Evolutionary conservation across 2,329 filamentous ascomycete genomes (phyloP), one percentile per base, ranked within the genome.

Genomic region (Colletotrichum simmondsii): DNA sequence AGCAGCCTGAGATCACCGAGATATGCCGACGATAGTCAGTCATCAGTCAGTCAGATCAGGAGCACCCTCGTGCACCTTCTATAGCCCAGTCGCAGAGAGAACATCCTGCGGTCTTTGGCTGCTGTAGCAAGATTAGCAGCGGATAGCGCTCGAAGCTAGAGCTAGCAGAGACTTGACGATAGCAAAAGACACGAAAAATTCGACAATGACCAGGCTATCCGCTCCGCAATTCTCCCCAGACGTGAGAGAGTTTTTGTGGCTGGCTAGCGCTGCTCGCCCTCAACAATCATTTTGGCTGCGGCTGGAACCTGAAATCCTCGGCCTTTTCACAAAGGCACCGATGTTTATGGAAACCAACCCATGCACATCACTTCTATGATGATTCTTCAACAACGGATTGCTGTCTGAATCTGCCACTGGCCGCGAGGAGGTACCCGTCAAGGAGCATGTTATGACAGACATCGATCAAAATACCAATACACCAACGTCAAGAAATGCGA

Each of bases 161-260:
- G 90, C 90, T 93, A 93, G 91, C 83, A 83, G 66, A 83, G 83
- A 82, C 90, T 90, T 90, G 89, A 91, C 89, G 91, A 91, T 94
- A 93, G 92, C 92, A 92, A 90, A 92, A 86, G 83, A 85, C 81
- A 84, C 83, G 80, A 78, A 83, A 80, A 81, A 82, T 82, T 83
- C 84, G 84, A 84, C 84, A 82, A 82, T 84, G 77, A 80, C 81
- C 80, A 85, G 82, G 81, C 80, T 82, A 78, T 79, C 78, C 80
- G 81, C 81, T 79, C 81, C 85, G 81, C 83, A 79, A 83, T 81
- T 81, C 77, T 75, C 76, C 62, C 78, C 78, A 79, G 77, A 76
- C 76, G 76, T 82, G 78, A 69, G 72, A 65, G 66, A 72, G 77
- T 79, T 75, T 76, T 54, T 77, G 76, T 79, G 77, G 76, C 77